phyloP scores from a whole-genome alignment of 345 rosid genomes.

The Cardiospermum halicacabum region DNA sequence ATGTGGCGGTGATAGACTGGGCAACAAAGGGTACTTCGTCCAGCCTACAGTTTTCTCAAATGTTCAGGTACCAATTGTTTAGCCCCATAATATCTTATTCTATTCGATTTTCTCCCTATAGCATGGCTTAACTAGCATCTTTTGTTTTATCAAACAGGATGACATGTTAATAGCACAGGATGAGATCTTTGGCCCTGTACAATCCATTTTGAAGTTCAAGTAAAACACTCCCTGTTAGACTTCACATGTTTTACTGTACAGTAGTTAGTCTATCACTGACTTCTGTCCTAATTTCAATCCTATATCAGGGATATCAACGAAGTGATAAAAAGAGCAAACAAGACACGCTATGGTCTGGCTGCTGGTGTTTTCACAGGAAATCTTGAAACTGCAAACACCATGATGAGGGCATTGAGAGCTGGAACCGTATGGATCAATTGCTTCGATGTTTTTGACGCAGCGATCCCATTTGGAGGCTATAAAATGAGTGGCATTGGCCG shows the following conservation, averaged over 20 bases:
- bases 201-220: slow-evolving; percentile 92
- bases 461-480: slow-evolving; percentile 92
- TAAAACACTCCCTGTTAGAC: slow-evolving; percentile 22
- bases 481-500: slow-evolving; percentile 96
- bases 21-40: slow-evolving; percentile 74
- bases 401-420: slow-evolving; percentile 62
- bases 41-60: slow-evolving; percentile 97
- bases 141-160: slow-evolving; percentile 38
- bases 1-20: slow-evolving; percentile 81
- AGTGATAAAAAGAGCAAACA: slow-evolving; percentile 69
- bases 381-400: slow-evolving; percentile 62
- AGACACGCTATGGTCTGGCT: slow-evolving; percentile 67
- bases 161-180: slow-evolving; percentile 90
- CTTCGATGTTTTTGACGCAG: slow-evolving; percentile 87
- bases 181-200: slow-evolving; percentile 98
- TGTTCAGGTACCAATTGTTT: slow-evolving; percentile 46
- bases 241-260: neutral
- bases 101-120: neutral
- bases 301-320: slow-evolving; percentile 58
- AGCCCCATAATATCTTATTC: neutral
- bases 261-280: too few relatives aligned
- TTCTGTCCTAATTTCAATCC: neutral
- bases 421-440: slow-evolving; percentile 96
- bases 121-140: neutral
- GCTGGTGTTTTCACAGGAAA: slow-evolving; percentile 84